Conservation (phyloP, 192 early-diverging fungal genomes). For the Nowakowskiella sp. region DNA sequence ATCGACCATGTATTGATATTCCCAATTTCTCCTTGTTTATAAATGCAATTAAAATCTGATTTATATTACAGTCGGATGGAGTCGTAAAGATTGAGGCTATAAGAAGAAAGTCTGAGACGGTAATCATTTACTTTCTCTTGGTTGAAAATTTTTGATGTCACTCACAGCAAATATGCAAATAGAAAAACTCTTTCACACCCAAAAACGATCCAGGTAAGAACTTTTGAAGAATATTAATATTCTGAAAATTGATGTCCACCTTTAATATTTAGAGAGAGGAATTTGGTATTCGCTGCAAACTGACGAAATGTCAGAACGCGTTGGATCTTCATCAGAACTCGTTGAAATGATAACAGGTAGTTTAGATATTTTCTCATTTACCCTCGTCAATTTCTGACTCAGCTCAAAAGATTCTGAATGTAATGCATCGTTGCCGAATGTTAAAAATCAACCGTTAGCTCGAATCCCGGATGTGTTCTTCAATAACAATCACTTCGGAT, state of each 20-base stretch:
- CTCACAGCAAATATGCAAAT: too few species aligned
- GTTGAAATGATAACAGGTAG: constrained; percentile 56
- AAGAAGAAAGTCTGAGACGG: constrained; percentile 47
- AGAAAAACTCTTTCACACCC: too few species aligned
- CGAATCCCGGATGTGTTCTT: constrained; percentile 61
- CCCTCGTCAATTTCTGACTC: not conserved
- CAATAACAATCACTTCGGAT: constrained; percentile 72
- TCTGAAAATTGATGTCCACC: constrained; percentile 31
- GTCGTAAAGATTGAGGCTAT: constrained; percentile 60
- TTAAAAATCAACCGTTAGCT: constrained; percentile 56
- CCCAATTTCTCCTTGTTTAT: not conserved
- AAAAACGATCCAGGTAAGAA: too few species aligned
- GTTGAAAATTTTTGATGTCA: not conserved
- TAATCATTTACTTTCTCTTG: not conserved
- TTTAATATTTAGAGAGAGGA: constrained; percentile 7
- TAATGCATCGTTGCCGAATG: constrained; percentile 29
- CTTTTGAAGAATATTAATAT: not conserved
- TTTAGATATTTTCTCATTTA: not conserved
- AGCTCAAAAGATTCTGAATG: not conserved
- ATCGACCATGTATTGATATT: constrained; percentile 9
- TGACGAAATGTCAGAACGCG: constrained; percentile 56
- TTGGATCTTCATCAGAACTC: constrained; percentile 51
- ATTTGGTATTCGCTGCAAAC: constrained; percentile 65
- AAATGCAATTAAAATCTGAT: too few species aligned
- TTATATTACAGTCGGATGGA: constrained; percentile 24